These are phyloP conservation scores for Alloteropsis angusta DNA, from an alignment of 202 grass and related monocot genomes.

Conservation along the genomic window DNA sequence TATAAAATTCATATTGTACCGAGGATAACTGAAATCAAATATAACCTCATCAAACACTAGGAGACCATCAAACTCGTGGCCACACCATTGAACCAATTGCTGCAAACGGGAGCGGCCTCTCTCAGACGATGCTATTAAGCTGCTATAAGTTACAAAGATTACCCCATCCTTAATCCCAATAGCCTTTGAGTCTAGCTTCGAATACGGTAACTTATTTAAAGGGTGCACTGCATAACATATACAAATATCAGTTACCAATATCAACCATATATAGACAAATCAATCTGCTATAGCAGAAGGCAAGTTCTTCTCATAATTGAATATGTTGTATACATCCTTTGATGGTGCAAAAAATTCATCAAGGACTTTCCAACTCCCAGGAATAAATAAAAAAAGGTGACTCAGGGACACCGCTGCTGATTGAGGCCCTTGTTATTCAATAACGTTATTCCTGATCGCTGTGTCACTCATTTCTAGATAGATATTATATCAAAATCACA, in stretches of 20 bases:
- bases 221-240: slow-evolving; percentile 71
- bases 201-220: slow-evolving; percentile 94
- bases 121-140: slow-evolving; percentile 97
- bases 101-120: slow-evolving; percentile 88
- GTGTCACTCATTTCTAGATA: not conserved
- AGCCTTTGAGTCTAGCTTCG: slow-evolving; percentile 89
- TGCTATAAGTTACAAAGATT: slow-evolving; percentile 95
- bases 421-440: too few relatives aligned
- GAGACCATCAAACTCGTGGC: slow-evolving; percentile 77
- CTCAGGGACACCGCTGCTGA: not conserved
- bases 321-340: not conserved
- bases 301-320: not conserved
- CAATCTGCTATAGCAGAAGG: slow-evolving; percentile 4
- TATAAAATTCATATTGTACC: too few relatives aligned
- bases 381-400: not conserved
- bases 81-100: slow-evolving; percentile 96
- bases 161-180: slow-evolving; percentile 85
- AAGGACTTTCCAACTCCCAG: not conserved
- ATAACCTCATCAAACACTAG: slow-evolving; percentile 97
- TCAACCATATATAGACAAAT: slow-evolving; percentile 6
- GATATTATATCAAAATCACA: not conserved
- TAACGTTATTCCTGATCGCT: not conserved
- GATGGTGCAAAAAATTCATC: not conserved
- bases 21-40: too few relatives aligned
- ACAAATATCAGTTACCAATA: slow-evolving; percentile 20